Evolutionary conservation across 768 basidiomycete genomes (phyloP).

Genomic region (Coprinopsis strossmayeri): DNA sequence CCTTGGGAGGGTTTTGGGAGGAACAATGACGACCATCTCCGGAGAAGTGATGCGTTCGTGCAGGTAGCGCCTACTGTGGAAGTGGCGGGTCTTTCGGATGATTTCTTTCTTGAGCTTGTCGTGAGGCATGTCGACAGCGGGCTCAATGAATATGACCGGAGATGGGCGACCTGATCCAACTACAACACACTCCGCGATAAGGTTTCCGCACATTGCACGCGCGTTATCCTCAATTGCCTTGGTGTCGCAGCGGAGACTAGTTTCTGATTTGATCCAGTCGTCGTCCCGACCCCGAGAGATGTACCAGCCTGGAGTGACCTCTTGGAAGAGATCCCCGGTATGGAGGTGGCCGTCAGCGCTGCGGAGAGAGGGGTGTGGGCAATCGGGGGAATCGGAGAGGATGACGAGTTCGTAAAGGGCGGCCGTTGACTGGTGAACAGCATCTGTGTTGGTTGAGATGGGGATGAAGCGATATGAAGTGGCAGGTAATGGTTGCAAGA

Average conservation of each 20-base stretch:
- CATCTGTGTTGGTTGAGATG: slow-evolving; percentile 35
- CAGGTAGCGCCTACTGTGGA: slow-evolving; percentile 69
- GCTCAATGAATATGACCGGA: slow-evolving; percentile 71
- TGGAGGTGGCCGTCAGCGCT: slow-evolving; percentile 66
- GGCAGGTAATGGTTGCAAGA: slow-evolving; percentile 54
- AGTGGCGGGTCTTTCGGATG: slow-evolving; percentile 63
- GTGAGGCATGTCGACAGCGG: slow-evolving; percentile 44
- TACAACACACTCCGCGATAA: slow-evolving; percentile 70
- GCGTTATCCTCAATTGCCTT: slow-evolving; percentile 78
- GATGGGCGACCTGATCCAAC: slow-evolving; percentile 73
- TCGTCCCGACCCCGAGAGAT: slow-evolving; percentile 68
- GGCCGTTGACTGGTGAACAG: slow-evolving; percentile 47
- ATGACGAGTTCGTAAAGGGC: slow-evolving; percentile 66
- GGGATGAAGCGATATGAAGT: slow-evolving; percentile 66
- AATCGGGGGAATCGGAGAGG: slow-evolving; percentile 59
- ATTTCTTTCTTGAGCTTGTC: slow-evolving; percentile 63
- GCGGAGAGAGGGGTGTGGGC: slow-evolving; percentile 55
- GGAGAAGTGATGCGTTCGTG: slow-evolving; percentile 69
- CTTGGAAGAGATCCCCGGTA: slow-evolving; percentile 77
- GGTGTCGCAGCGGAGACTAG: slow-evolving; percentile 73
- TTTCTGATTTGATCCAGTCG: slow-evolving; percentile 83
- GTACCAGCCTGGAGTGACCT: slow-evolving; percentile 51
- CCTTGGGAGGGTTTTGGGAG: slow-evolving; percentile 60
- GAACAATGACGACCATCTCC: slow-evolving; percentile 63
- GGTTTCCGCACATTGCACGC: slow-evolving; percentile 52